Evolutionary conservation across 805 yeast species (phyloP).

Genomic region (Saccharomycopsis fibuligera): DNA sequence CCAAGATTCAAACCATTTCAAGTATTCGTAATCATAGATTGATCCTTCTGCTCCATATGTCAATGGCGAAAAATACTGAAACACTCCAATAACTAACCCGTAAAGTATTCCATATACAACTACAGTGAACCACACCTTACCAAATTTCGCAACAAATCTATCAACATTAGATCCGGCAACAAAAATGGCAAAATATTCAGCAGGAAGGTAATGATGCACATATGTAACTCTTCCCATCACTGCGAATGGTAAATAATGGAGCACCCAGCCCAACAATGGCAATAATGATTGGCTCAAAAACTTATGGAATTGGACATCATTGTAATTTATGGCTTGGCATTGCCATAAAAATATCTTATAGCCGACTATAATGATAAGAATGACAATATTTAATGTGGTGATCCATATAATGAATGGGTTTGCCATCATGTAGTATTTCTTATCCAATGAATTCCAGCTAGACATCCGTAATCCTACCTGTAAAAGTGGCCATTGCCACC

Average conservation of each 20-base stretch:
- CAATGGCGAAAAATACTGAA: slow-evolving; percentile 49
- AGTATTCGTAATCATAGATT: slow-evolving; percentile 35
- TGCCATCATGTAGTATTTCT: slow-evolving; percentile 62
- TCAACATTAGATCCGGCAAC: slow-evolving; percentile 58
- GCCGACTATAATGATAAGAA: slow-evolving; percentile 30
- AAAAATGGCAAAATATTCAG: slow-evolving; percentile 87
- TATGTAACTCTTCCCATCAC: slow-evolving; percentile 95
- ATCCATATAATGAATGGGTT: slow-evolving; percentile 62
- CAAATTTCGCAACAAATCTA: background rate
- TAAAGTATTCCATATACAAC: slow-evolving; percentile 40
- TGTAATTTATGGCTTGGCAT: slow-evolving; percentile 53
- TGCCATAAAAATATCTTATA: slow-evolving; percentile 46
- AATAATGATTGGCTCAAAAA: slow-evolving; percentile 62
- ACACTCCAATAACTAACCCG: slow-evolving; percentile 44
- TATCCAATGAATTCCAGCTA: slow-evolving; percentile 52
- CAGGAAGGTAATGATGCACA: slow-evolving; percentile 95
- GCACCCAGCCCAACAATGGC: slow-evolving; percentile 86
- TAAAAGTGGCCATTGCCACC: slow-evolving; percentile 83
- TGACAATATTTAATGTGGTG: slow-evolving; percentile 43
- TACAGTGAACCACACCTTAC: background rate
- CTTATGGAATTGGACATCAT: slow-evolving; percentile 34
- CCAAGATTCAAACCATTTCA: slow-evolving; percentile 45
- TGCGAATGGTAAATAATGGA: slow-evolving; percentile 84
- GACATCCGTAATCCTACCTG: slow-evolving; percentile 70
- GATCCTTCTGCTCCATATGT: slow-evolving; percentile 62